Evolutionary conservation across 257 asterid genomes (phyloP).

Genomic region (Perilla frutescens): DNA sequence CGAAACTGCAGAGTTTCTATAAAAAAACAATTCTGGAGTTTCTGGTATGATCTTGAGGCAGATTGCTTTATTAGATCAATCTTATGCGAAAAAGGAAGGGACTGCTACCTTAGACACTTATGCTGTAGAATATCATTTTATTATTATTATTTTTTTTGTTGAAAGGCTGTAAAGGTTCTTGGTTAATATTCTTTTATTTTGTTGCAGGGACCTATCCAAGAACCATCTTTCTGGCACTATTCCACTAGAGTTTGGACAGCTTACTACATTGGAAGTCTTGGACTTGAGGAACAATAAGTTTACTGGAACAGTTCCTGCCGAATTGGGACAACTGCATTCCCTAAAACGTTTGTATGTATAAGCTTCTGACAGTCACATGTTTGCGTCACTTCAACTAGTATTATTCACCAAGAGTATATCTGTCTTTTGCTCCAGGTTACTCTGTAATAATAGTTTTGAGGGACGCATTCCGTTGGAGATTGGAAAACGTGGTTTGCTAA

Average conservation of each 20-base stretch:
- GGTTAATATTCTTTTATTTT: constrained; percentile 27
- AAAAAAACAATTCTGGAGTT: neutral
- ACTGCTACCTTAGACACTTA: neutral
- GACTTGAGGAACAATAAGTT: constrained; percentile 76
- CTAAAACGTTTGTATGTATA: constrained; percentile 68
- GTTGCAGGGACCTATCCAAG: constrained; percentile 54
- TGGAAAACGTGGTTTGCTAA: constrained; percentile 52
- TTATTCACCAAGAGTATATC: constrained; percentile 26
- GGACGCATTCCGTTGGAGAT: constrained; percentile 69
- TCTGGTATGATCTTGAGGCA: constrained; percentile 8
- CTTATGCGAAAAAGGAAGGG: neutral
- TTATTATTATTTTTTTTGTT: neutral
- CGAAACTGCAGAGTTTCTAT: neutral
- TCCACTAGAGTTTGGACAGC: constrained; percentile 72
- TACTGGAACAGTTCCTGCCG: constrained; percentile 70
- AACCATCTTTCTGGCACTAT: constrained; percentile 73
- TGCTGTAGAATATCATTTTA: neutral
- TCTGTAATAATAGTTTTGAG: constrained; percentile 70
- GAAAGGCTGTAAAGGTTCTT: neutral
- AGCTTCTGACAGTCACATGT: constrained; percentile 17
- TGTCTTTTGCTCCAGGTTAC: constrained; percentile 58
- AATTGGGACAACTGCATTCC: constrained; percentile 60
- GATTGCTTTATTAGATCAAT: neutral
- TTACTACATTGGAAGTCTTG: constrained; percentile 66
- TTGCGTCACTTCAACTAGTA: neutral